Base-by-base conservation (phyloP, 2,329 filamentous ascomycete genomes). In the Trichoderma sp. region DNA sequence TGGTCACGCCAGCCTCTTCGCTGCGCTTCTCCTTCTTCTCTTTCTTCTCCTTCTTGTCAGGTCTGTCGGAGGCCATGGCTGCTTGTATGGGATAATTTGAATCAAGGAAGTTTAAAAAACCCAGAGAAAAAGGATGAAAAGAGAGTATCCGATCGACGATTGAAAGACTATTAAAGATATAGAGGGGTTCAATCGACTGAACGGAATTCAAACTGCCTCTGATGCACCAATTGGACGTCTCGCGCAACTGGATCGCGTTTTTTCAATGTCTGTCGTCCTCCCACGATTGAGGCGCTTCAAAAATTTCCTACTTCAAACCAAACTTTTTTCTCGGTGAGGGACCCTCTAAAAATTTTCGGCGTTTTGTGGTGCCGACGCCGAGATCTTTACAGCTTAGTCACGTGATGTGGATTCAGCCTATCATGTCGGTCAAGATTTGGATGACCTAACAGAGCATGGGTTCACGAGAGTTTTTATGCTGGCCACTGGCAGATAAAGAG, bases 1-100 rank as follows among this genome's bases (percentile, higher is more conserved):
- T 90, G 80, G 83, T 83, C 75, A 90, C 85, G 80, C 88, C 88
- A 75, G 87, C 85, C 73, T 85, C 86, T 76, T 90, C 88, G 83
- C 86, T 88, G 81, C 87, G 86, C 87, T 89, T 89, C 86, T 90
- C 89, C 69, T 90, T 90, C 87, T 90, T 90, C 71, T 90, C 88
- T 85, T 90, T 90, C 85, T 89, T 90, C 75, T 88, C 87, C 84
- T 87, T 88, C 83, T 87, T 87, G 71, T 87, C 85, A 78, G 85
- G 84, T 81, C 86, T 84, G 81, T 87, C 86, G 81, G 86, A 83
- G 81, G 86, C 86, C 86, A 88, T 88, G 81, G 80, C 79, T 79
- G 77, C 81, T 71, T 71, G 31, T 50, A 5, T 71, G 35, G 45
- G 41, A 29, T 56, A 24, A 18, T 78, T 71, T 75, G 78, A 65